A percentile compares a stretch with the other conserved stretches of the same genome.
Evolutionary conservation across 78 protist species (phyloP).

Genomic region (Dictyostelium citrinum): DNA sequence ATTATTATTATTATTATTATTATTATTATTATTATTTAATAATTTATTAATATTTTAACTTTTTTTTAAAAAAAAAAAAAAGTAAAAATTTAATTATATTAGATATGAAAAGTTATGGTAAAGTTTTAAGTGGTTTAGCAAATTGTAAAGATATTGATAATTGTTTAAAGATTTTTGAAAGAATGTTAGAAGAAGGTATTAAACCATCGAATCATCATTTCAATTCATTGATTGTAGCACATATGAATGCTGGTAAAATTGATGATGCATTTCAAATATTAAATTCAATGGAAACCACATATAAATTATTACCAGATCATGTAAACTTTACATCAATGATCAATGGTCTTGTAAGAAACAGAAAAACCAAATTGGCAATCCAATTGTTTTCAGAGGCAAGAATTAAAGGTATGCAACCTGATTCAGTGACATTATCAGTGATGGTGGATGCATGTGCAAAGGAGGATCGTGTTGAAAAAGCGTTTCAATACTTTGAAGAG

Average conservation of each 20-base stretch:
- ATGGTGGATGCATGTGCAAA: conserved; percentile 74
- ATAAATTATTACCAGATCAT: conserved; percentile 49
- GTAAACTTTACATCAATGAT: conserved; percentile 44
- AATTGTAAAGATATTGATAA: conserved; percentile 28
- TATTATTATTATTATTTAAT: background rate
- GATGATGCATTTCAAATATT: conserved; percentile 37
- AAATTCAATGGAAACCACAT: conserved; percentile 13
- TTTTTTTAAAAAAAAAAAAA: background rate
- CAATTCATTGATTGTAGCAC: background rate
- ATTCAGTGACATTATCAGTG: conserved; percentile 33
- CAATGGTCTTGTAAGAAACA: conserved; percentile 14
- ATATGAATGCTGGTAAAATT: background rate
- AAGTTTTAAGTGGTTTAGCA: background rate
- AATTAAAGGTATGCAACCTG: conserved; percentile 67
- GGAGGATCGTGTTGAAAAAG: conserved; percentile 49
- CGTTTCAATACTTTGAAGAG: conserved; percentile 56
- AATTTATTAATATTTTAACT: background rate
- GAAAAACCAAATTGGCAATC: background rate
- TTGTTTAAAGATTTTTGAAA: conserved; percentile 4
- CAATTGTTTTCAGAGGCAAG: conserved; percentile 54
- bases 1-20: background rate
- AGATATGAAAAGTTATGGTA: background rate
- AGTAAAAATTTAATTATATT: background rate
- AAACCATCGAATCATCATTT: conserved; percentile 16
- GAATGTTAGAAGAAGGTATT: conserved; percentile 6